Conservation (phyloP, 306 rosid genomes). For the Trifolium fragiferum region DNA sequence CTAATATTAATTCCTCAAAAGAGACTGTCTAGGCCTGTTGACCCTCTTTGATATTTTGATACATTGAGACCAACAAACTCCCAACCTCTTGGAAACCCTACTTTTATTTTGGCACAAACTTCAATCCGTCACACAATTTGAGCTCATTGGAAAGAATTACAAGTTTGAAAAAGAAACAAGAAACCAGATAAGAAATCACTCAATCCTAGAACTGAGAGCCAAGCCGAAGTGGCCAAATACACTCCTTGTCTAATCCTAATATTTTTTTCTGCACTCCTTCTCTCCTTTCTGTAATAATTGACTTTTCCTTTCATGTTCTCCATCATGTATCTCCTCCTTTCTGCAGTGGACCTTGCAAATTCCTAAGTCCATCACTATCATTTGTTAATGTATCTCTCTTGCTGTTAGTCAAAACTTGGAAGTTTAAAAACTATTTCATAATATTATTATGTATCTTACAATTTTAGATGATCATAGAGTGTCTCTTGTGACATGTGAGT, state of each 20-base stretch:
- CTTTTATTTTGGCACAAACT: not conserved
- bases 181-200: slow-evolving; percentile 14
- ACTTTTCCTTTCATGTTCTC: not conserved
- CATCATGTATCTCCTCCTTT: not conserved
- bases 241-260: not conserved
- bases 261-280: not conserved
- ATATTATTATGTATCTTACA: slow-evolving; percentile 6
- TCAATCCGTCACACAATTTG: not conserved
- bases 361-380: not conserved
- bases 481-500: not conserved
- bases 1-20: slow-evolving; percentile 17
- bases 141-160: not conserved
- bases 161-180: not conserved
- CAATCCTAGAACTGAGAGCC: slow-evolving; percentile 5
- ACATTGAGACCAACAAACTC: not conserved
- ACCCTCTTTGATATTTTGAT: slow-evolving; percentile 5
- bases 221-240: slow-evolving; percentile 1
- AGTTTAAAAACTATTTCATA: not conserved
- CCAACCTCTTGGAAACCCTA: not conserved
- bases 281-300: not conserved
- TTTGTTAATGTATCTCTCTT: slow-evolving; percentile 2
- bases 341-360: not conserved
- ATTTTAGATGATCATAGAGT: not conserved
- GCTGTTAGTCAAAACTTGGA: not conserved
- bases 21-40: slow-evolving; percentile 22